Percentiles rank a stretch among this genome's conserved stretches.
Conservation (phyloP, 2,329 filamentous ascomycete species). For the Fusarium newnesense region DNA sequence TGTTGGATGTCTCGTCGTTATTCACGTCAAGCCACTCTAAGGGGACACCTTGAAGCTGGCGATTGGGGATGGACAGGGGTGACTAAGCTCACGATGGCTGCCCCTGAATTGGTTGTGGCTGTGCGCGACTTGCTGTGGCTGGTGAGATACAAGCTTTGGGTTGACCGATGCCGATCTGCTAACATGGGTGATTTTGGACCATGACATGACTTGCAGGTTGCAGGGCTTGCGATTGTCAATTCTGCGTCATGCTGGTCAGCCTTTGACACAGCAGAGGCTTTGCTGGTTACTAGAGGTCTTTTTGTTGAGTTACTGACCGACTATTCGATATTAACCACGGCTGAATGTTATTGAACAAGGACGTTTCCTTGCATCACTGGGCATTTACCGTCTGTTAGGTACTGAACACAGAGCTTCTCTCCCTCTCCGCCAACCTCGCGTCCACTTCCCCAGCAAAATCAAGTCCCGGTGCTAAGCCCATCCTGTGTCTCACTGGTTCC, state of each 20-base stretch:
- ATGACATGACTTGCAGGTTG: slow-evolving; percentile 25
- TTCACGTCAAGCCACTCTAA: slow-evolving; percentile 42
- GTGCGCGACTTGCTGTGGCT: slow-evolving; percentile 3
- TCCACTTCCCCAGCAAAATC: neutral
- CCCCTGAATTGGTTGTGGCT: slow-evolving; percentile 41
- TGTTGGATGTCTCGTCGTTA: slow-evolving; percentile 27
- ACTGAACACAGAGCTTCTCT: neutral
- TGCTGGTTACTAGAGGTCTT: neutral
- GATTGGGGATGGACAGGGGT: slow-evolving; percentile 18
- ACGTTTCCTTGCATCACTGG: neutral
- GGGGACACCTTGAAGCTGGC: slow-evolving; percentile 41
- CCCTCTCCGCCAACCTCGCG: slow-evolving; percentile 15
- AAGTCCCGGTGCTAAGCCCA: slow-evolving; percentile 19
- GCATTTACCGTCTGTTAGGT: neutral
- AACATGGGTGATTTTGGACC: slow-evolving; percentile 9
- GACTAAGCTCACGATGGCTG: slow-evolving; percentile 36
- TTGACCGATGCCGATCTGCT: slow-evolving; percentile 28
- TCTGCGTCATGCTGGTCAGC: slow-evolving; percentile 24
- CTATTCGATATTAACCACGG: neutral
- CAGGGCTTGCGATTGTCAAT: slow-evolving; percentile 16
- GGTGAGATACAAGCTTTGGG: slow-evolving; percentile 2
- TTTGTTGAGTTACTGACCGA: neutral
- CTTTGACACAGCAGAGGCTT: neutral
- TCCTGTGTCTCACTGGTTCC: slow-evolving; percentile 31
- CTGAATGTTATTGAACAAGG: neutral